These are phyloP conservation scores for Solanum etuberosum DNA, from an alignment of 257 asterid species.

Conservation along the genomic window DNA sequence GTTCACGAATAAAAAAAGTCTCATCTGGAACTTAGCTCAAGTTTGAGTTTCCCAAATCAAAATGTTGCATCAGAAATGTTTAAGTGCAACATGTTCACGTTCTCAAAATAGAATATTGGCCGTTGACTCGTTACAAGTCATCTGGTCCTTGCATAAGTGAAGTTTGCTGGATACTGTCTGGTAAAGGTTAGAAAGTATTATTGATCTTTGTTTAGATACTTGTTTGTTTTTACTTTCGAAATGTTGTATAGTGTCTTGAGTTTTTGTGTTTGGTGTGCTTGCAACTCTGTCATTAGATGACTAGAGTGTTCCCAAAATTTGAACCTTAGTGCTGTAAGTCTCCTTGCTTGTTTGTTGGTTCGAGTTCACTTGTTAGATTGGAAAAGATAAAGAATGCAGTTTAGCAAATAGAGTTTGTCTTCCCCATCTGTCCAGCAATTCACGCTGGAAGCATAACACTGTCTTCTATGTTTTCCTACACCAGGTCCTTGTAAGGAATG, in stretches of 20 bases:
- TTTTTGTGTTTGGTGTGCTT: not conserved
- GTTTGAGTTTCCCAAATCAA: not conserved
- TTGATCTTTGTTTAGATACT: not conserved
- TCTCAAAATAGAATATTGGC: not conserved
- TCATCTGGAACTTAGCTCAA: not conserved
- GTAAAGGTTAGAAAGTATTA: not conserved
- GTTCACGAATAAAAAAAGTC: not conserved
- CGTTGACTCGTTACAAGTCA: not conserved
- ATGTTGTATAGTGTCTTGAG: not conserved
- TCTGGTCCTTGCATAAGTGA: not conserved
- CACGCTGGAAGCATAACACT: not conserved
- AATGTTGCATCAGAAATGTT: not conserved
- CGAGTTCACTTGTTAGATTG: not conserved
- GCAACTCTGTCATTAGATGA: not conserved
- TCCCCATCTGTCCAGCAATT: not conserved
- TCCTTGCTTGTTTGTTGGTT: not conserved
- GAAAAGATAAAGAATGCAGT: not conserved
- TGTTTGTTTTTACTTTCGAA: not conserved
- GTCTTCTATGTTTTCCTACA: slow-evolving; percentile 19
- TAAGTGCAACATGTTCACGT: not conserved
- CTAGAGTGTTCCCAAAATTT: not conserved
- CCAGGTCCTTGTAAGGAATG: slow-evolving; percentile 72
- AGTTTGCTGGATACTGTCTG: not conserved
- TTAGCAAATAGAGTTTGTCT: not conserved
- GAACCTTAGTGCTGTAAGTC: not conserved